Evolutionary conservation across 192 early-diverging fungal species (phyloP), one percentile per base, ranked within the genome.

Genomic region (Dissophora ornata): DNA sequence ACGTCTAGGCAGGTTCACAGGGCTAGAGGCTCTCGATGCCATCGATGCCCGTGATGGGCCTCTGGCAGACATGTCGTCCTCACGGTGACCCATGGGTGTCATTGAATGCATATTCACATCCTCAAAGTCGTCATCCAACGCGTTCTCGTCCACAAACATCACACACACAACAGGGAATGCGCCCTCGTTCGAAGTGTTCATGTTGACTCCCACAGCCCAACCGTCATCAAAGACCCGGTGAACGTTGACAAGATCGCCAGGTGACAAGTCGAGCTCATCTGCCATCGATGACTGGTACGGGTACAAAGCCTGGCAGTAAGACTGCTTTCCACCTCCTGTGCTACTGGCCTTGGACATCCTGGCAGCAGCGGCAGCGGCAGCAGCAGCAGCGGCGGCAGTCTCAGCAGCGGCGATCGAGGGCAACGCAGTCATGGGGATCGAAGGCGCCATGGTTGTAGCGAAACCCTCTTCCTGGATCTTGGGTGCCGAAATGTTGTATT

Each of bases 121-220:
- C 53, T 77, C 73, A 48, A 77, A 77, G 28, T 67, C 73, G 34
- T 77, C 73, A 29, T 77, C 64, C 44, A 77, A 26, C 2, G 73
- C 52, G 22, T 42, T 7, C 41, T 77, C 73, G 29, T 77, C 73
- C 53, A 77, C 73, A 62, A 77, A 77, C 53, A 62, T 62, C 7
- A 96, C 85, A 62, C 95, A 96, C 29, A 92, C 92, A 6, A 93
- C 60, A 21, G 95, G 95, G 87, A 96, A 96, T 0, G 92, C 92
- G 26, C 95, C 95, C 59, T 89, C 87, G 46, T 80, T 42, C 0
- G 86, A 84, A 7, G 92, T 90, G 40, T 82, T 86, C 62, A 88
- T 69, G 80, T 95, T 96, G 57, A 88, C 80, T 34, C 95, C 95
- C 4, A 95, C 83, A 21, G 91, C 94, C 95, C 95, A 96, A 3